Evolutionary conservation across 2,329 filamentous ascomycete genomes (phyloP), one percentile per base, ranked within the genome.

Genomic region (Colletotrichum filicis): DNA sequence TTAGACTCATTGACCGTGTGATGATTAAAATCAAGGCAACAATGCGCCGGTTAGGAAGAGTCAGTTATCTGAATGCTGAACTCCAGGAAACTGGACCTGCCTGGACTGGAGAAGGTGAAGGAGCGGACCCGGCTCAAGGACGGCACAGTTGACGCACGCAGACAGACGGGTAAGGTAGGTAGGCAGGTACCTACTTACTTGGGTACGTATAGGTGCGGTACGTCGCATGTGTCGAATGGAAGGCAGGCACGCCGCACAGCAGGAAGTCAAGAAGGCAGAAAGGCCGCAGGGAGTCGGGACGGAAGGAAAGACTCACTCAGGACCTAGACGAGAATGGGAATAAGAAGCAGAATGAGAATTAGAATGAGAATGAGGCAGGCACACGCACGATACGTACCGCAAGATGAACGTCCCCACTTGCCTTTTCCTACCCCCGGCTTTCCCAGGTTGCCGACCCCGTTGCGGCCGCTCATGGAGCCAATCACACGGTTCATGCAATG

Each of bases 381-480:
- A 56, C 14, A 6, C 37, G 16, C 32, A 16, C 7, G 37, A 42
- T 42, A 65, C 49, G 62, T 65, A 57, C 24, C 32, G 5, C 24
- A 22, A 65, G 11, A 65, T 7, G 22, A 60, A 52, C 42, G 32
- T 22, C 53, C 28, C 28, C 52, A 62, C 42, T 60, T 37, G 67
- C 60, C 11, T 24, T 19, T 49, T 49, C 16, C 30, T n/a, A 19
- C 42, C 58, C 66, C 71, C 66, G 55, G 66, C 37, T 16, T 37
- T 60, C 46, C 42, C 19, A 46, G 19, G 42, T 46, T 46, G 32
- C 35, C 60, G 53, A 64, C 42, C 37, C 66, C 70, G 55, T 68
- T 62, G 56, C 60, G 66, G 59, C 32, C 53, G 46, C 16, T 32
- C 53, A n/a, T 49, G 56, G 46, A 32, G 57, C 70, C 66, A 73